Evolutionary conservation across 2,329 filamentous ascomycete genomes (phyloP).

Genomic region (Fusarium stilboides): DNA sequence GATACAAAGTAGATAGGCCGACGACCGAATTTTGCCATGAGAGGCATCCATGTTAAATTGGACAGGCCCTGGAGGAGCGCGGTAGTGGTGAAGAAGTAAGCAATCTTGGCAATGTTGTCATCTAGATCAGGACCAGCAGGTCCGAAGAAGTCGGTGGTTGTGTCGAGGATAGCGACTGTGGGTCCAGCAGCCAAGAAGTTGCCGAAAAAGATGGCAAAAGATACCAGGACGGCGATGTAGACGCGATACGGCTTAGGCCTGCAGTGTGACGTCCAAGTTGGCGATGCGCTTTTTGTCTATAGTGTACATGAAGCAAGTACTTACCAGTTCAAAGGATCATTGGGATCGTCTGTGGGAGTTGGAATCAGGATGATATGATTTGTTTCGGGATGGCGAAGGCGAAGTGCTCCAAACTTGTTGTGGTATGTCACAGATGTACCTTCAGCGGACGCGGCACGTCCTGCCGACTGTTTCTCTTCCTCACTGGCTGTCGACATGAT

Average conservation of each 20-base stretch:
- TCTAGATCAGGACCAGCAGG: conserved; percentile 47
- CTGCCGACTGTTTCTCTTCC: no score
- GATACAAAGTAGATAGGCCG: conserved; percentile 61
- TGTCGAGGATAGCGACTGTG: conserved; percentile 65
- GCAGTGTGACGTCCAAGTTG: neutral
- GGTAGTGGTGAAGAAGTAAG: conserved; percentile 70
- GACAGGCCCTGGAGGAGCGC: conserved; percentile 57
- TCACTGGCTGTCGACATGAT: no score
- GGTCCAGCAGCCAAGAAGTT: conserved; percentile 72
- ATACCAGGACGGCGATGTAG: conserved; percentile 66
- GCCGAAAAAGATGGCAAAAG: conserved; percentile 68
- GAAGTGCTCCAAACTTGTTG: neutral
- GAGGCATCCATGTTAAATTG: conserved; percentile 63
- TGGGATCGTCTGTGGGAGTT: conserved; percentile 41
- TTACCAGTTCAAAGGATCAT: conserved; percentile 64
- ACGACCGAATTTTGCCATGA: conserved; percentile 63
- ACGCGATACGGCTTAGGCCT: conserved; percentile 64
- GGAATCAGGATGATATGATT: conserved; percentile 33
- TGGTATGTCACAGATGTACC: no score
- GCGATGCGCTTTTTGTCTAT: no score
- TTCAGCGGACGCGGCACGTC: no score
- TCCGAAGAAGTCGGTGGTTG: conserved; percentile 64
- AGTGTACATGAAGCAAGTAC: neutral
- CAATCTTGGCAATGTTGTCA: conserved; percentile 58
- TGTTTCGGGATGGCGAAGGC: conserved; percentile 5